Evolutionary conservation across 345 rosid genomes (phyloP).

Genomic region (Limnanthes douglasii): DNA sequence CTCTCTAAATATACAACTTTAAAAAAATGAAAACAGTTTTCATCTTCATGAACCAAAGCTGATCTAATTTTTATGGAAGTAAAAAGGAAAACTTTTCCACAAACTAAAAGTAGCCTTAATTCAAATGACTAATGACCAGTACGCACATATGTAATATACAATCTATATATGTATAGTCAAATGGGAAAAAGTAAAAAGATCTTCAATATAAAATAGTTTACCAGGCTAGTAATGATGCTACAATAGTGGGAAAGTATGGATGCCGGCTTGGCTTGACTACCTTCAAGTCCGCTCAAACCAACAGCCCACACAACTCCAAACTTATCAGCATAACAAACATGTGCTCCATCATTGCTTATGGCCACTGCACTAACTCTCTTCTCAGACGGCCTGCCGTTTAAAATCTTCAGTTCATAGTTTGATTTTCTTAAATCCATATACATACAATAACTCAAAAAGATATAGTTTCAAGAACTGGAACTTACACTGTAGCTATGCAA

Average conservation of each 20-base stretch:
- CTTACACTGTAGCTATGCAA: conserved; percentile 56
- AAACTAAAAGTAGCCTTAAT: too few species aligned
- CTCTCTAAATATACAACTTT: too few species aligned
- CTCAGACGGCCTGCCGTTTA: conserved; percentile 44
- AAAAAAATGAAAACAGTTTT: too few species aligned
- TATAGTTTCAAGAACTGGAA: conserved; percentile 10
- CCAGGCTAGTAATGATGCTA: conserved; percentile 89
- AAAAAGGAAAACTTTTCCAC: too few species aligned
- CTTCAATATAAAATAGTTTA: conserved; percentile 9
- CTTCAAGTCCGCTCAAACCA: conserved; percentile 29
- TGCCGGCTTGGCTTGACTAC: conserved; percentile 32
- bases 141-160: too few species aligned
- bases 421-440: neutral
- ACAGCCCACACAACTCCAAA: conserved; percentile 96
- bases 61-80: too few species aligned
- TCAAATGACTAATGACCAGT: too few species aligned
- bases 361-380: conserved; percentile 88
- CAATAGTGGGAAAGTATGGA: conserved; percentile 84
- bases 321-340: conserved; percentile 85
- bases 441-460: neutral
- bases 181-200: neutral
- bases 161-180: too few species aligned
- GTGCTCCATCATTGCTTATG: conserved; percentile 39
- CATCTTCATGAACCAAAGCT: too few species aligned
- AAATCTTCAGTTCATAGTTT: neutral